Evolutionary conservation across 148 eudicot genomes (phyloP), one percentile per base, ranked within the genome.

Genomic region (Arctostaphylos glauca): DNA sequence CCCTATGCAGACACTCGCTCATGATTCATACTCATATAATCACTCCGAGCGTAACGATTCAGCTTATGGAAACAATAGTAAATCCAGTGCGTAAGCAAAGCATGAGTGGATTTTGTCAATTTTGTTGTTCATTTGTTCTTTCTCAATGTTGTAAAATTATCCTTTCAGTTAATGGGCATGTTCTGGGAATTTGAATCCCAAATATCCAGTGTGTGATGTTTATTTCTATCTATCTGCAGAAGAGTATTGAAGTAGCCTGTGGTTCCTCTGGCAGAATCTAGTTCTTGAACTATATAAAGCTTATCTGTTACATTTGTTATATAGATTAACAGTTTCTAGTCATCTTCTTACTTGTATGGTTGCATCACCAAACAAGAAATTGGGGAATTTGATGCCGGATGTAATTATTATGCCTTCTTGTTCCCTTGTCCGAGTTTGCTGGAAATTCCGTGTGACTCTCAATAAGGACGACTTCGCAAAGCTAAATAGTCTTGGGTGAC

Each of bases 1-100:
- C 56, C 50, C 78, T 78, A 68, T 89, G 93, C 97, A 95, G 98
- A 88, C 93, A 50, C 93, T 94, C 60, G 98, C 98, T 77, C 98
- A 95, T 31, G 38, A 31, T 31, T 31, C 38, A 6, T 94, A 91
- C 84, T 92, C 98, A 52, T 87, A 86, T 76, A 83, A 89, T 73
- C 90, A 88, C 72, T 79, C 87, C 31, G 82, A 84, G 54, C 74
- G 78, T 80, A 79, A 74, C 4, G 87, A 88, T 64, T 76, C 83
- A 16, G 81, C 68, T 79, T 62, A 68, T 49, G 73, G 41, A 62
- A 60, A 48, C 66, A 14, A 41, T 48, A 47, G 70, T 55, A 25
- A 58, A 70, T 41, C 53, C 59, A 25, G 55, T 50, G 14, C 9
- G n/a, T 56, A 54, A 76, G 58, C 48, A 48, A 56, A 48, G 53